Evolutionary conservation across 2,329 filamentous ascomycete genomes (phyloP).

Genomic region (Ceratocystis papillata): DNA sequence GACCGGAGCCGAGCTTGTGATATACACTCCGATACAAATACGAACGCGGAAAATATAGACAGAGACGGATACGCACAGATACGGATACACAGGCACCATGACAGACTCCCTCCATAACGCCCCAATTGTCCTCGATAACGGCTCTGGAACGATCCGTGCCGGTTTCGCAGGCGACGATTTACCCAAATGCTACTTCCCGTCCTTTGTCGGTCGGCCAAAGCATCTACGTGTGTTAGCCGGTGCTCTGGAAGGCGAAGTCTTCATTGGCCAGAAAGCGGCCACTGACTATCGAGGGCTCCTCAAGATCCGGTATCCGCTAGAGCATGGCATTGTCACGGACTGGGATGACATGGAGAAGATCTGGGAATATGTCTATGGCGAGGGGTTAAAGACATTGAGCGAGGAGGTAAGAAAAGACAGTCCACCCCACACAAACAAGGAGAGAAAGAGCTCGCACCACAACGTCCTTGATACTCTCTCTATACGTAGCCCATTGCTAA

Average conservation of each 20-base stretch:
- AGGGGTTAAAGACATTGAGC: slow-evolving; percentile 89
- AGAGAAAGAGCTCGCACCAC: neutral
- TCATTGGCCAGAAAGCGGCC: slow-evolving; percentile 82
- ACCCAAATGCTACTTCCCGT: slow-evolving; percentile 94
- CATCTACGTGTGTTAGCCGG: slow-evolving; percentile 92
- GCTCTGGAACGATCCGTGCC: slow-evolving; percentile 91
- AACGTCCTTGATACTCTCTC: neutral
- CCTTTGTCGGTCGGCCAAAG: slow-evolving; percentile 92
- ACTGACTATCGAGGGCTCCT: slow-evolving; percentile 82
- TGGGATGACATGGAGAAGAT: slow-evolving; percentile 99
- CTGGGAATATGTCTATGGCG: slow-evolving; percentile 95
- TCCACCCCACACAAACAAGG: neutral
- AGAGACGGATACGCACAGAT: slow-evolving; percentile 18
- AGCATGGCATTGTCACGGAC: slow-evolving; percentile 96
- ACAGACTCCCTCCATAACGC: slow-evolving; percentile 75
- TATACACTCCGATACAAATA: neutral
- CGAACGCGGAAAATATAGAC: neutral
- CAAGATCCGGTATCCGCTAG: slow-evolving; percentile 90
- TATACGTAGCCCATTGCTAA: neutral
- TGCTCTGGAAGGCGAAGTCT: slow-evolving; percentile 89
- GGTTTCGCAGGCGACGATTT: slow-evolving; percentile 94
- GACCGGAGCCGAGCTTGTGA: neutral
- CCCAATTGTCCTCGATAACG: slow-evolving; percentile 97
- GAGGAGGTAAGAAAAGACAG: slow-evolving; percentile 64
- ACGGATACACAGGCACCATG: slow-evolving; percentile 33